Base-by-base conservation (phyloP, 768 basidiomycete genomes). In the Lanmaoa pseudosensibilis region DNA sequence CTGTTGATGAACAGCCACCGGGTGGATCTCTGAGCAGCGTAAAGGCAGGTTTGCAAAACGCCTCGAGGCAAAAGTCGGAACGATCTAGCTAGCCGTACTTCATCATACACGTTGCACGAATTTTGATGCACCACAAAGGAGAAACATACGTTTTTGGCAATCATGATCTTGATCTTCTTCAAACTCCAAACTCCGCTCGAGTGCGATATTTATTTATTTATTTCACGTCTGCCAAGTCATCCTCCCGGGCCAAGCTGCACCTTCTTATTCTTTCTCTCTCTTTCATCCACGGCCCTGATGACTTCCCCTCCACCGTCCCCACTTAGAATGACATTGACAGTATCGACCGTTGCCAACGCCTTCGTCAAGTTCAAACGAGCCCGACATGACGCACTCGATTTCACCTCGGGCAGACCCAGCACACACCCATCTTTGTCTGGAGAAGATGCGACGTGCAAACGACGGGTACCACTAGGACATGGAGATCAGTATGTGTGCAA, bases 401-500 rank as follows among this genome's bases (percentile, higher is more conserved):
- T 69, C 25, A 45, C 68, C 30, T 79, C 79, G 0, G 78, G 78
- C 18, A 55, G 64, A 33, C 74, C 77, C 13, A 54, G 67, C 45
- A 78, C 78, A 16, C 74, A 79, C 54, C 66, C 73, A 2, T 52
- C 61, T 16, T 65, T 79, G 16, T 59, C 36, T 19, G 71, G 60
- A 0, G 69, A 72, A 21, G 64, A 58, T 5, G 62, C 66, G 18
- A 74, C 70, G 1, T 57, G 63, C 49, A 55, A 56, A 25, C 55
- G 67, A 46, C 68, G 68, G 45, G 72, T 77, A 15, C 66, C 69
- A 3, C 57, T 79, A 21, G 69, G 56, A 36, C 71, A 75, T 25
- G 62, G 59, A 4, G 77, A 87, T 55, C 71, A 74, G 12, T 89
- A 80, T 61, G 68, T 83, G 13, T 90, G 88, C 61, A 72, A 72